A percentile compares a stretch with the other conserved stretches of the same genome.
Evolutionary conservation across 805 yeast species (phyloP).

Genomic region (Middelhovenomyces tepae): DNA sequence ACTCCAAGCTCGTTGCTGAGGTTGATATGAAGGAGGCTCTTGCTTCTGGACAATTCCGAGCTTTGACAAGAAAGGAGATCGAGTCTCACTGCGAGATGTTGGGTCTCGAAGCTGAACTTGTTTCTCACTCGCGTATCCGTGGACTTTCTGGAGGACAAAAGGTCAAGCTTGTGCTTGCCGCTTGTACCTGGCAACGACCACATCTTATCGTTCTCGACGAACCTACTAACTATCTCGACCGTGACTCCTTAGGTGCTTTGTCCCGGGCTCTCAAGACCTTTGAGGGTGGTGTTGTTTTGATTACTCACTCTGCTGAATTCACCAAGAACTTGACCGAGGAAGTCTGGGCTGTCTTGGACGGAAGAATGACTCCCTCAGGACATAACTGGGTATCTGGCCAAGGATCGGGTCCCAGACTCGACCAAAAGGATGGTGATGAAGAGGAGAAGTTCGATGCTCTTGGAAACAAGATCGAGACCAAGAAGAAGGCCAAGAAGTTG

Average conservation of each 20-base stretch:
- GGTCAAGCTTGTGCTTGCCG: constrained; percentile 99
- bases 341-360: constrained; percentile 99
- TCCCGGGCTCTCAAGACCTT: constrained; percentile 97
- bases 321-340: constrained; percentile 99
- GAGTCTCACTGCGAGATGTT: constrained; percentile 98
- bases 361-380: constrained; percentile 99
- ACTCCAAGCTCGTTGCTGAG: constrained; percentile 98
- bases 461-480: constrained; percentile 98
- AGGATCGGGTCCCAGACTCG: constrained; percentile 99
- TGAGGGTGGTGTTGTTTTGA: constrained; percentile 99
- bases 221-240: constrained; percentile 98
- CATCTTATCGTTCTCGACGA: constrained; percentile 98
- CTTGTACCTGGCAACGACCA: constrained; percentile 99
- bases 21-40: constrained; percentile 99
- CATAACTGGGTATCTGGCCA: constrained; percentile 99
- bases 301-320: constrained; percentile 99
- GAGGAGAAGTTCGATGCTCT: constrained; percentile 99
- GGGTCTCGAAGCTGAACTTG: constrained; percentile 98
- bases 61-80: constrained; percentile 99
- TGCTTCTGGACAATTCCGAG: constrained; percentile 99
- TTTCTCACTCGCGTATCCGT: constrained; percentile 99
- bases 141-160: constrained; percentile 99
- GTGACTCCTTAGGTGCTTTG: constrained; percentile 99
- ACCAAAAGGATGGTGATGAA: constrained; percentile 89
- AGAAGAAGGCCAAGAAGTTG: constrained; percentile 94